Percentiles rank a stretch among this genome's conserved stretches.
Evolutionary conservation across 805 yeast species (phyloP).

Genomic region (Candida pseudoglaebosa): DNA sequence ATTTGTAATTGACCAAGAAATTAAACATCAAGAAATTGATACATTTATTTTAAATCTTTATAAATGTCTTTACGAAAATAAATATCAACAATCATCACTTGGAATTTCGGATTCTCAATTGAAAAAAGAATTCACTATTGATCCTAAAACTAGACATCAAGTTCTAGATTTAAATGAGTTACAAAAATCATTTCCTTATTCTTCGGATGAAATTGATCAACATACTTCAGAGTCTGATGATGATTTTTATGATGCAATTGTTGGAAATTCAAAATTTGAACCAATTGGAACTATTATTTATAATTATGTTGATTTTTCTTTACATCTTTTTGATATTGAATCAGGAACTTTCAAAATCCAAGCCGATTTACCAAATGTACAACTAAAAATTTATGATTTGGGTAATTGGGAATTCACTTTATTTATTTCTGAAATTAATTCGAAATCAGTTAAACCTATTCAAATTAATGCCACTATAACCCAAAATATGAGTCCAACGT

Average conservation of each 20-base stretch:
- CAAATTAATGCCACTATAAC: conserved; percentile 16
- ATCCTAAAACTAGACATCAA: conserved; percentile 17
- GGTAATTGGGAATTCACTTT: conserved; percentile 54
- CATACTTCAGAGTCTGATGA: conserved; percentile 19
- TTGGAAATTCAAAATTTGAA: conserved; percentile 2
- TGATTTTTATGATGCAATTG: conserved; percentile 8
- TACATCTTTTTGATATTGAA: conserved; percentile 56
- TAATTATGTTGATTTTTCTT: conserved; percentile 26
- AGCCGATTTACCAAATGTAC: conserved; percentile 27
- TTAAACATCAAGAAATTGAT: conserved; percentile 53
- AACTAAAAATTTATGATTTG: conserved; percentile 34
- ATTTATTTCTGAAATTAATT: conserved; percentile 27
- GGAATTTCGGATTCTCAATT: conserved; percentile 41
- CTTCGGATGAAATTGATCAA: conserved; percentile 7
- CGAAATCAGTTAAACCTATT: conserved; percentile 2
- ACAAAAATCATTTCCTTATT: conserved; percentile 11
- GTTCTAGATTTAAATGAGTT: conserved; percentile 20
- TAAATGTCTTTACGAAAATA: conserved; percentile 73
- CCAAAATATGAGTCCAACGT: conserved; percentile 59
- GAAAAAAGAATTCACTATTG: conserved; percentile 53
- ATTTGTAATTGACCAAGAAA: conserved; percentile 63
- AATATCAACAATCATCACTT: conserved; percentile 53
- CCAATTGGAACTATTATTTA: conserved; percentile 17
- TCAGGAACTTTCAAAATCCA: conserved; percentile 46
- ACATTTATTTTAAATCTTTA: conserved; percentile 58